Conservation (phyloP, 2,329 filamentous ascomycete genomes). For the Sporothrix variecibatus region DNA sequence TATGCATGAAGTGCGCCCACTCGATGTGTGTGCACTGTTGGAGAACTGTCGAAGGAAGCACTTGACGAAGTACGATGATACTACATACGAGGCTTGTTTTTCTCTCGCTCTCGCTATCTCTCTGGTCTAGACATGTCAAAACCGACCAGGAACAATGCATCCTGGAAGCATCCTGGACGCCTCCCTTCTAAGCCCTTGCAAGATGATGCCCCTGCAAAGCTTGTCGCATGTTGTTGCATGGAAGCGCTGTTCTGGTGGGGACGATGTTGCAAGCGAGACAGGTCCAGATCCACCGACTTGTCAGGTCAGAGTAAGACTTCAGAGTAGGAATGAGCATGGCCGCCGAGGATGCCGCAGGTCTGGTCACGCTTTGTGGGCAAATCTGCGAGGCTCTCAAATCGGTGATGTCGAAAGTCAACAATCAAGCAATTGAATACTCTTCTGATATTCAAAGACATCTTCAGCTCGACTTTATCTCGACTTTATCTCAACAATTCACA, state of each 20-base stretch:
- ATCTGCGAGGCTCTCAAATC: background rate
- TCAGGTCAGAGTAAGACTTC: no score
- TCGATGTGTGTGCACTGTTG: background rate
- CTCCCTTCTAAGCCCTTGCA: background rate
- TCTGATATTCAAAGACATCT: background rate
- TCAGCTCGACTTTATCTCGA: no score
- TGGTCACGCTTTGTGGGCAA: background rate
- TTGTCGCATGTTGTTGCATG: constrained; percentile 13
- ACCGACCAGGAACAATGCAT: background rate
- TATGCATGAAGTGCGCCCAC: background rate
- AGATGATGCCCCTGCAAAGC: background rate
- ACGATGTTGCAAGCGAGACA: background rate
- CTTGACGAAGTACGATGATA: background rate
- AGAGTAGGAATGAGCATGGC: background rate
- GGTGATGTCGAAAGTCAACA: background rate
- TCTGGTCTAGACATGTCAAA: background rate
- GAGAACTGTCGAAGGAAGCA: background rate
- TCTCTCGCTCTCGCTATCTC: background rate
- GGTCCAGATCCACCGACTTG: background rate
- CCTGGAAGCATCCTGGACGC: background rate
- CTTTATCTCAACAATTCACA: background rate
- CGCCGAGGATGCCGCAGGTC: background rate
- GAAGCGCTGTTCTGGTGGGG: background rate
- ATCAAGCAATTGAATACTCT: background rate
- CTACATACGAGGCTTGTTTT: background rate